phyloP scores from a whole-genome alignment of 176 grass and related monocot species.

The Avena eriantha region DNA sequence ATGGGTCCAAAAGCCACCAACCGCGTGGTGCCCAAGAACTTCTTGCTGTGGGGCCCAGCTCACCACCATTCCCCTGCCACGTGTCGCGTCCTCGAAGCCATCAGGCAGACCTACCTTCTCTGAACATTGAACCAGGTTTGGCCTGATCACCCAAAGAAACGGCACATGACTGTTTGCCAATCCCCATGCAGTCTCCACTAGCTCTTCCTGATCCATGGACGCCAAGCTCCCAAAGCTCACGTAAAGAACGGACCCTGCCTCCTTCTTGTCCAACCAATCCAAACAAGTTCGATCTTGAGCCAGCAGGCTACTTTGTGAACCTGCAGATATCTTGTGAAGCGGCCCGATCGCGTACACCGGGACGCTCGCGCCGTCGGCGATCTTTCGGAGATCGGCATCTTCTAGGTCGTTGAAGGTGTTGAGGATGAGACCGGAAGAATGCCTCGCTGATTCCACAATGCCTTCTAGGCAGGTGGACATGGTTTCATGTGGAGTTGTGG shows the following conservation, averaged over 20 bases:
- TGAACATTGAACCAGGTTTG: neutral
- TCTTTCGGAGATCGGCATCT: neutral
- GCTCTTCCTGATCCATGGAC: neutral
- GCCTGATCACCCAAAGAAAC: conserved; percentile 47
- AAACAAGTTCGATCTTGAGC: conserved; percentile 27
- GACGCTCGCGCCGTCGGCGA: neutral
- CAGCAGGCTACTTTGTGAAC: conserved; percentile 14
- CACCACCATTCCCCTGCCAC: conserved; percentile 37
- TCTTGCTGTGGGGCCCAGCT: conserved; percentile 51
- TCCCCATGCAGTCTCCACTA: conserved; percentile 49
- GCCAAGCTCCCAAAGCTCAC: conserved; percentile 55
- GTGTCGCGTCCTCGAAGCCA: conserved; percentile 17
- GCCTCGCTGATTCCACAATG: neutral
- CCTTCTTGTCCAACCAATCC: conserved; percentile 43
- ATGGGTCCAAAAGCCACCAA: conserved; percentile 61
- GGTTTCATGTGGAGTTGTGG: neutral
- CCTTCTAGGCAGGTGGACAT: conserved; percentile 13
- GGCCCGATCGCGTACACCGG: conserved; percentile 33
- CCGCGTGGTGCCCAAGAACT: conserved; percentile 13
- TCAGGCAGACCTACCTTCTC: neutral
- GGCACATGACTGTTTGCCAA: conserved; percentile 28
- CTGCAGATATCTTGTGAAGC: conserved; percentile 43
- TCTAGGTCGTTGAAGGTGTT: conserved; percentile 49
- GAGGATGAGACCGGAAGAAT: conserved; percentile 38
- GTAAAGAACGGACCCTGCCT: conserved; percentile 40